Percentiles rank a stretch among this genome's conserved stretches.
phyloP scores from a whole-genome alignment of 768 basidiomycete genomes.

The Nevesoporus exiguus region DNA sequence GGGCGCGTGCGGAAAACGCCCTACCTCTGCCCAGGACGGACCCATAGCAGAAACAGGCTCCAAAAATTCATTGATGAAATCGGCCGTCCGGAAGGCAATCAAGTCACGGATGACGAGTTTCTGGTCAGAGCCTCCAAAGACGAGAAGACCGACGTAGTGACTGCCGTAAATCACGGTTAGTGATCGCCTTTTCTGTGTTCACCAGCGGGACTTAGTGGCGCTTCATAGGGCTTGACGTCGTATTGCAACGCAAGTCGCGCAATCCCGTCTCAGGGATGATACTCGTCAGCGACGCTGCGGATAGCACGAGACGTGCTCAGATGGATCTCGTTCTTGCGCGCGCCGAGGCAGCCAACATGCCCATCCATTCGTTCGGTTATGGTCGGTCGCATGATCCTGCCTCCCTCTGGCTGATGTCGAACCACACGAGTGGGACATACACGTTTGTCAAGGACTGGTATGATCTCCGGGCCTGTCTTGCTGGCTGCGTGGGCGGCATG shows the following conservation, averaged over 20 bases:
- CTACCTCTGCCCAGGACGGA: constrained; percentile 71
- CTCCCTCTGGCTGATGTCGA: constrained; percentile 98
- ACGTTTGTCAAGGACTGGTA: constrained; percentile 99
- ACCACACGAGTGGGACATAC: constrained; percentile 95
- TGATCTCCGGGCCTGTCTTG: constrained; percentile 86
- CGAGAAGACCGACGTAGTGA: constrained; percentile 95
- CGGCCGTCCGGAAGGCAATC: constrained; percentile 37
- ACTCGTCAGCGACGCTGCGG: constrained; percentile 88
- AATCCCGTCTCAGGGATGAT: constrained; percentile 91
- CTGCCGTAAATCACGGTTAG: constrained; percentile 93
- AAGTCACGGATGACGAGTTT: constrained; percentile 57
- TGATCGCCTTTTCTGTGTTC: not conserved
- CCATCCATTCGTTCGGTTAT: constrained; percentile 96
- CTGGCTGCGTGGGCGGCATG: constrained; percentile 94
- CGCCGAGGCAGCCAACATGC: constrained; percentile 93
- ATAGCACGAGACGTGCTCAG: constrained; percentile 89
- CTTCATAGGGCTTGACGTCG: constrained; percentile 76
- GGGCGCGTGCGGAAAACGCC: constrained; percentile 91
- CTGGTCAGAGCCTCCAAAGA: constrained; percentile 76
- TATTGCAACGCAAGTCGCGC: constrained; percentile 89
- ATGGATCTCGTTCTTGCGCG: constrained; percentile 98
- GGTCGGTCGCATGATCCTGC: constrained; percentile 97
- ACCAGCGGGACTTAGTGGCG: not conserved
- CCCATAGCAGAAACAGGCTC: constrained; percentile 66
- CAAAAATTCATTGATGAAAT: constrained; percentile 78